Percentiles rank a stretch among this genome's conserved stretches.
Evolutionary conservation across 305 asterid species (phyloP).

Genomic region (Fraxinus albicans): DNA sequence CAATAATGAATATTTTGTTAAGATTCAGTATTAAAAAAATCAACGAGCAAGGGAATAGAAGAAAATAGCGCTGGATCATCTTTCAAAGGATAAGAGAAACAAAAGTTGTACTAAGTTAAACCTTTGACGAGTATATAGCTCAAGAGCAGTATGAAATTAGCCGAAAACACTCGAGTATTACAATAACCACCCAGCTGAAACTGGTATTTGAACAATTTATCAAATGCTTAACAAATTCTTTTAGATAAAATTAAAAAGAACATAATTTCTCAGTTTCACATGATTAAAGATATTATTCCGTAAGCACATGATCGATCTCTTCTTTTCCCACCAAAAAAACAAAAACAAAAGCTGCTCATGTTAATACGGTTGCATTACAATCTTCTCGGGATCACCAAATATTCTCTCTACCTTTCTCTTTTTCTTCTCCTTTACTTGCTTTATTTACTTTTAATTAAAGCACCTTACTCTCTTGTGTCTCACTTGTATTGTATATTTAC

Average conservation of each 20-base stretch:
- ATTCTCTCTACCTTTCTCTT: conserved; percentile 31
- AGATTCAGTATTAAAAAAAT: too few species aligned
- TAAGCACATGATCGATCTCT: not conserved
- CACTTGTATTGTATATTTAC: not conserved
- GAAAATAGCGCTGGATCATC: too few species aligned
- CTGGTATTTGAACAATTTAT: not conserved
- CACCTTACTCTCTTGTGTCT: conserved; percentile 26
- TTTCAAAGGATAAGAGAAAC: too few species aligned
- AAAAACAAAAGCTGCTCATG: conserved; percentile 23
- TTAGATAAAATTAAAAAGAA: not conserved
- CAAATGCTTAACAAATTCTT: not conserved
- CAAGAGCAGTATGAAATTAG: too few species aligned
- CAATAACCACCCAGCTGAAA: not conserved
- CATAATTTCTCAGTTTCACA: not conserved
- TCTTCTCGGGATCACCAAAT: conserved; percentile 48
- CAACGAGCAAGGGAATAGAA: too few species aligned
- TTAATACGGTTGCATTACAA: conserved; percentile 23
- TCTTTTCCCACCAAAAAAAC: not conserved
- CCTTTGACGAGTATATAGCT: too few species aligned
- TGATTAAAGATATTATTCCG: not conserved
- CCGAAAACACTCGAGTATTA: too few species aligned
- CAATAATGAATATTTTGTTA: too few species aligned
- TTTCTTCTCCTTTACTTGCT: conserved; percentile 21
- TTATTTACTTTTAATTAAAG: conserved; percentile 33
- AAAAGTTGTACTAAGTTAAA: too few species aligned